Percentiles rank a stretch among this genome's conserved stretches.
Conservation (phyloP, 805 yeast genomes). For the Hanseniaspora lachancei region DNA sequence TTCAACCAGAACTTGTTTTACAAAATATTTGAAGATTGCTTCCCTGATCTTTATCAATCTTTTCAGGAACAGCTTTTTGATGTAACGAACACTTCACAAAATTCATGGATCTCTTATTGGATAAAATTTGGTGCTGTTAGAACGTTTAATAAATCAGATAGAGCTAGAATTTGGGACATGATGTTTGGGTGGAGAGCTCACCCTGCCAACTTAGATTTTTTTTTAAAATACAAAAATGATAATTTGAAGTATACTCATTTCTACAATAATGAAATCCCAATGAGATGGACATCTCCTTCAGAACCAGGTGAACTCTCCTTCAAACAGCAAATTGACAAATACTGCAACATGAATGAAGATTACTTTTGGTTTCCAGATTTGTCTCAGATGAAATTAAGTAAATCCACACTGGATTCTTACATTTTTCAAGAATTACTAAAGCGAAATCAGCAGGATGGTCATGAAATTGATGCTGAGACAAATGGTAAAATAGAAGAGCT, state of each 20-base stretch:
- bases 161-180: conserved; percentile 85
- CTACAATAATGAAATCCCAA: conserved; percentile 16
- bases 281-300: not conserved
- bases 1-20: conserved; percentile 34
- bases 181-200: conserved; percentile 61
- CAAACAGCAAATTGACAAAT: conserved; percentile 14
- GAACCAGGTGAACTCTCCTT: conserved; percentile 4
- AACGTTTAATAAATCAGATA: conserved; percentile 64
- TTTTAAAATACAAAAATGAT: conserved; percentile 26
- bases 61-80: conserved; percentile 65
- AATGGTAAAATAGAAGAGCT: conserved; percentile 7
- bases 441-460: conserved; percentile 17
- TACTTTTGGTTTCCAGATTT: conserved; percentile 30
- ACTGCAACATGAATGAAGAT: conserved; percentile 18
- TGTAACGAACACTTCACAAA: conserved; percentile 35
- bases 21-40: conserved; percentile 44
- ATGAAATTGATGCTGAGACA: not conserved
- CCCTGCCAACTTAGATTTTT: conserved; percentile 25
- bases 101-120: conserved; percentile 94
- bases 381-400: conserved; percentile 21
- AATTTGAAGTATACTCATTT: conserved; percentile 22
- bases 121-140: conserved; percentile 79
- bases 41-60: conserved; percentile 66
- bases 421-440: conserved; percentile 22
- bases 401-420: conserved; percentile 21